phyloP scores from a whole-genome alignment of 768 basidiomycete species.

The Mycena amicta region DNA sequence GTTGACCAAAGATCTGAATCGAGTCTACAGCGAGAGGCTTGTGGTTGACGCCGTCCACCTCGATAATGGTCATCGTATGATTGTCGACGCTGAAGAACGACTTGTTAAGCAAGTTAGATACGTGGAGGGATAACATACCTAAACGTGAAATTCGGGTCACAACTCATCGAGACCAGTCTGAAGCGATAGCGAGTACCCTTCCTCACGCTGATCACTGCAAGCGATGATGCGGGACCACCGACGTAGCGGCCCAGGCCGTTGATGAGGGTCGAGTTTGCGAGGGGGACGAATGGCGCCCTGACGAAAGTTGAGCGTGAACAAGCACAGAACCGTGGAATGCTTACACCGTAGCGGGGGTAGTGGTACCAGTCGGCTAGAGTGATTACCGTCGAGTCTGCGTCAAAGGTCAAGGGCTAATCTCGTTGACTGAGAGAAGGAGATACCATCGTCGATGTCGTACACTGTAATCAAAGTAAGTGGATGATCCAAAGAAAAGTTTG shows the following conservation, averaged over 20 bases:
- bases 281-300: neutral
- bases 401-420: no score
- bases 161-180: conserved; percentile 44
- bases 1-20: conserved; percentile 35
- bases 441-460: conserved; percentile 43
- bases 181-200: conserved; percentile 45
- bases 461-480: neutral
- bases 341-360: neutral
- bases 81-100: conserved; percentile 32
- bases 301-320: neutral
- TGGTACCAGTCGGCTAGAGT: conserved; percentile 32
- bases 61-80: no score
- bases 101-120: no score
- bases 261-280: conserved; percentile 22
- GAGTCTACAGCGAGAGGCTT: conserved; percentile 41
- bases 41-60: conserved; percentile 38
- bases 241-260: conserved; percentile 47
- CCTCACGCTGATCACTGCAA: conserved; percentile 44
- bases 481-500: conserved; percentile 27
- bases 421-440: neutral
- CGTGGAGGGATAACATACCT: no score
- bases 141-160: conserved; percentile 11
- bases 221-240: conserved; percentile 35
- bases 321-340: neutral
- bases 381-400: conserved; percentile 26